A percentile compares a stretch with the other conserved stretches of the same genome.
phyloP scores from a whole-genome alignment of 441 rosid species.

The Pelargonium australe region DNA sequence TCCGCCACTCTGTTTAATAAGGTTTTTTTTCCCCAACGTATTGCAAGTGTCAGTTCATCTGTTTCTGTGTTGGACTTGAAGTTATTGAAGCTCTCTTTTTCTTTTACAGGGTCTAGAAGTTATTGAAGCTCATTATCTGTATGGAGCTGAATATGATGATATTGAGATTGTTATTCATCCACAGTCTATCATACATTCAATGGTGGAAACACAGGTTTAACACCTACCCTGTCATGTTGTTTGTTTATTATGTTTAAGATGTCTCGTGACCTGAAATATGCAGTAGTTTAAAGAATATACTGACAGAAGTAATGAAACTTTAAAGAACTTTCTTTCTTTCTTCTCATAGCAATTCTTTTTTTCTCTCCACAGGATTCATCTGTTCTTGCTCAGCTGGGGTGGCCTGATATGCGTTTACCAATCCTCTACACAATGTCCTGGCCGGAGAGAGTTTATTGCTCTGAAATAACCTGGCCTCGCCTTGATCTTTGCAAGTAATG shows the following conservation, averaged over 20 bases:
- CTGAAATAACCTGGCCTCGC: slow-evolving; percentile 90
- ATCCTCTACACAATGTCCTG: slow-evolving; percentile 93
- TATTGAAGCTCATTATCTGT: slow-evolving; percentile 91
- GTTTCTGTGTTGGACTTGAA: slow-evolving; percentile 5
- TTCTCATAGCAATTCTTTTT: neutral
- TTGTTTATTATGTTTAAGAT: slow-evolving; percentile 7
- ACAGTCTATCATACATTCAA: slow-evolving; percentile 82
- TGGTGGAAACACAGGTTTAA: slow-evolving; percentile 84
- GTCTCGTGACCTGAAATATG: neutral
- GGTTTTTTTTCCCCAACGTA: no score
- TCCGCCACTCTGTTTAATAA: slow-evolving; percentile 95
- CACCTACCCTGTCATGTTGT: neutral
- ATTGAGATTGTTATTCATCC: slow-evolving; percentile 91
- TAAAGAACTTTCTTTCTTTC: neutral
- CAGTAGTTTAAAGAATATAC: neutral
- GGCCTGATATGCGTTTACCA: slow-evolving; percentile 94
- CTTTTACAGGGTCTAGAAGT: slow-evolving; percentile 80
- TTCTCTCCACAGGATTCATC: slow-evolving; percentile 68
- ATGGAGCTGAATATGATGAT: slow-evolving; percentile 80
- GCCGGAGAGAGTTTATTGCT: slow-evolving; percentile 87
- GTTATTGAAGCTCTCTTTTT: slow-evolving; percentile 5
- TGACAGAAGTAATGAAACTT: neutral
- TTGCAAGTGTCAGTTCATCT: slow-evolving; percentile 2
- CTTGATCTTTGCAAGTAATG: slow-evolving; percentile 90
- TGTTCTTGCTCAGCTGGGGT: slow-evolving; percentile 83